These are phyloP conservation scores for Durotheca rogersii DNA, from an alignment of 495 filamentous ascomycete genomes.

Conservation along the genomic window DNA sequence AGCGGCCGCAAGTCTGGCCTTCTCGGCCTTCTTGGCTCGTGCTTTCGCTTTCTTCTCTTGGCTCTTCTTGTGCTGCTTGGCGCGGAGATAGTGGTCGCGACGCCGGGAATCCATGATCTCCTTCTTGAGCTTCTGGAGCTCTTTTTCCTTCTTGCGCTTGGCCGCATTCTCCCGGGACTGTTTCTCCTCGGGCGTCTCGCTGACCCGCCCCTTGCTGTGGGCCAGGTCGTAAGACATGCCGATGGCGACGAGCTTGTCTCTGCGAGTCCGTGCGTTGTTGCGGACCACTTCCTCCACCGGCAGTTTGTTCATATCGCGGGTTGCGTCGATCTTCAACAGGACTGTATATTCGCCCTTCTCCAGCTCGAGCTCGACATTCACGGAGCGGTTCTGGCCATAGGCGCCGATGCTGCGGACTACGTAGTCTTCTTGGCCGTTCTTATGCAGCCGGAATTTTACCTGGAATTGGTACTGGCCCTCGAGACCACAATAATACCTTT, in stretches of 20 bases:
- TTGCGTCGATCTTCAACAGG: slow-evolving; percentile 76
- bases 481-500: slow-evolving; percentile 81
- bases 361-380: slow-evolving; percentile 78
- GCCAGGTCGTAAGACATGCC: slow-evolving; percentile 83
- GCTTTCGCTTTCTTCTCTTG: slow-evolving; percentile 35
- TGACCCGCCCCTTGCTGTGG: slow-evolving; percentile 70
- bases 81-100: slow-evolving; percentile 22
- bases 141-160: slow-evolving; percentile 49
- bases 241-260: slow-evolving; percentile 81
- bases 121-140: slow-evolving; percentile 53
- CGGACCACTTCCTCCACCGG: slow-evolving; percentile 70
- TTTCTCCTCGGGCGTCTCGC: slow-evolving; percentile 67
- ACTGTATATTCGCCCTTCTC: slow-evolving; percentile 80
- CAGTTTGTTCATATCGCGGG: slow-evolving; percentile 48
- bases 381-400: slow-evolving; percentile 72
- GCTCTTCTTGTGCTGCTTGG: slow-evolving; percentile 37
- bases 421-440: slow-evolving; percentile 78
- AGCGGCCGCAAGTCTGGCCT: slow-evolving; percentile 28
- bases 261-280: slow-evolving; percentile 57
- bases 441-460: slow-evolving; percentile 79
- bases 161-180: slow-evolving; percentile 44
- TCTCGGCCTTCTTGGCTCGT: slow-evolving; percentile 38
- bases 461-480: slow-evolving; percentile 78
- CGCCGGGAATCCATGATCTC: slow-evolving; percentile 47
- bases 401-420: slow-evolving; percentile 75